Evolutionary conservation across 164 flowering plant genomes (phyloP), one percentile per base, ranked within the genome.

Genomic region (Litsea cubeba): DNA sequence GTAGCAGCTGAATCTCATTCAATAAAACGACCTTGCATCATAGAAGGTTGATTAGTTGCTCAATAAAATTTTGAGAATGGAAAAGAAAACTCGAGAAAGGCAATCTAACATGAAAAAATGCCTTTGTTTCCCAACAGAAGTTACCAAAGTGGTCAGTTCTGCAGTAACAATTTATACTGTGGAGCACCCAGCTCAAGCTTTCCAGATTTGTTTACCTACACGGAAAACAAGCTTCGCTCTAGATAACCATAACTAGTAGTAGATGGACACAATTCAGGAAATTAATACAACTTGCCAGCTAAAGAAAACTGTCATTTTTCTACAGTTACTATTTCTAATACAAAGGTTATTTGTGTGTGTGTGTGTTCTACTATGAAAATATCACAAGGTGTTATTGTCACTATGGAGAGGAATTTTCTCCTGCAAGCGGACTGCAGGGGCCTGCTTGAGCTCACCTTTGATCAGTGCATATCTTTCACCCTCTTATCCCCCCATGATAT

Each of bases 141-240:
- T 32, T 76, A 95, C 98, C 97, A 93, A 62, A 64, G 68, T 32
- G 50, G 82, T 70, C 58, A 89, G 60, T 71, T 90, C 91, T 30
- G 93, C 88, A 67, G 49, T 78, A 71, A 93, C 71, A 24, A n/a
- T n/a, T 88, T 86, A 80, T 88, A 91, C 62, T 91, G 97, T 22
- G 97, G 93, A 72, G 76, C 82, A 77, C 89, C 91, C 75, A 74
- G 78, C 79, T 89, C 89, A 78, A 89, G 82, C 80, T 82, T 84
- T 58, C 93, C 97, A 50, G 92, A 84, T 77, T 85, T 87, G 79
- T 86, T 87, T n/a, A 91, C 91, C 99, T 95, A 71, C 79, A 46
- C 50, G n/a, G 24, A 49, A 22, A 63, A 63, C 66, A 63, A 20
- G 25, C 25, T 63, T 63, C 26, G 5, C 11, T 24, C 28, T 12